phyloP scores from a whole-genome alignment of 148 eudicot genomes.

The Gaultheria prostrata region DNA sequence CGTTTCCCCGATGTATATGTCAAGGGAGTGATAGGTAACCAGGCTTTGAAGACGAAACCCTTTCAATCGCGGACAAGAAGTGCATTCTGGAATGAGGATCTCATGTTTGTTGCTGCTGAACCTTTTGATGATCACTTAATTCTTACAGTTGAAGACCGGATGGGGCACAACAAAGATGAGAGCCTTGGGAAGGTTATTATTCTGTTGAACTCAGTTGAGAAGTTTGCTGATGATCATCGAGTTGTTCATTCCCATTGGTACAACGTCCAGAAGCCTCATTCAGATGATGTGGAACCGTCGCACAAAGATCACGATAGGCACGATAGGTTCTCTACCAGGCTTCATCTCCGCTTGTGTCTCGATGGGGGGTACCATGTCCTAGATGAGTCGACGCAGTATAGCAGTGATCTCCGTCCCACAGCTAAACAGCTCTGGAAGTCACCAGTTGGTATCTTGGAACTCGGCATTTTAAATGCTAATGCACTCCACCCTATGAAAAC shows the following conservation, averaged over 20 bases:
- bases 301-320: slow-evolving; percentile 32
- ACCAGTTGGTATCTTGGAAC: slow-evolving; percentile 67
- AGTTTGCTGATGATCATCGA: slow-evolving; percentile 62
- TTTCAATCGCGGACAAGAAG: slow-evolving; percentile 51
- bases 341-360: slow-evolving; percentile 72
- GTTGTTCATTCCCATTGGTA: slow-evolving; percentile 55
- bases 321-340: slow-evolving; percentile 57
- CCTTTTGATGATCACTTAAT: slow-evolving; percentile 79
- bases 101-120: slow-evolving; percentile 90
- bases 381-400: slow-evolving; percentile 81
- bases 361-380: slow-evolving; percentile 95
- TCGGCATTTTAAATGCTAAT: slow-evolving; percentile 65
- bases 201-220: slow-evolving; percentile 48
- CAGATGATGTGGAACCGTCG: slow-evolving; percentile 37
- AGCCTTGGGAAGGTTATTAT: slow-evolving; percentile 51
- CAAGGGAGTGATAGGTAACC: slow-evolving; percentile 58
- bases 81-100: slow-evolving; percentile 80
- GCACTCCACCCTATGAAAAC: slow-evolving; percentile 73
- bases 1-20: slow-evolving; percentile 67
- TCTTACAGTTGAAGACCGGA: slow-evolving; percentile 67
- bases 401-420: slow-evolving; percentile 85
- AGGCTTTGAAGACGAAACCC: slow-evolving; percentile 48
- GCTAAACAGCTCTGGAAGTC: slow-evolving; percentile 81
- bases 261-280: slow-evolving; percentile 51
- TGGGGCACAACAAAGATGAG: slow-evolving; percentile 65